A percentile compares a stretch with the other conserved stretches of the same genome.
These are phyloP conservation scores for Metarhizium guizhouense DNA, from an alignment of 2,329 filamentous ascomycete genomes.

Conservation along the genomic window DNA sequence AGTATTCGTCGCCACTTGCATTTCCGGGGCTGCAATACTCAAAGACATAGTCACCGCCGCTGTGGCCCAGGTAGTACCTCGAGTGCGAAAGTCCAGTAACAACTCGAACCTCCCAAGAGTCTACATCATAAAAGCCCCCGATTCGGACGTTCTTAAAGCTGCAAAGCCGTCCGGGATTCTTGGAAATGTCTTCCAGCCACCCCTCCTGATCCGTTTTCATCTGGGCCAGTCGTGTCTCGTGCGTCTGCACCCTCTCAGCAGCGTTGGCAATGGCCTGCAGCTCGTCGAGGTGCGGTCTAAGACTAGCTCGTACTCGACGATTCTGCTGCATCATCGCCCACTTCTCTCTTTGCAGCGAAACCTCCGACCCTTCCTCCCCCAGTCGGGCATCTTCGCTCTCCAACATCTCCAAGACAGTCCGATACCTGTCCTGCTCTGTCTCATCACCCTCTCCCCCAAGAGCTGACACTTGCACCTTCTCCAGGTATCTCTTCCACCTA, in stretches of 20 bases:
- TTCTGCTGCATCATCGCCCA: neutral
- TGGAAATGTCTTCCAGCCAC: neutral
- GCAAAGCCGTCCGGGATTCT: neutral
- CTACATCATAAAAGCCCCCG: neutral
- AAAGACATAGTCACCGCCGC: constrained; percentile 19
- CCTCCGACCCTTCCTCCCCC: neutral
- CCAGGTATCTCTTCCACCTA: neutral
- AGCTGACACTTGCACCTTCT: neutral
- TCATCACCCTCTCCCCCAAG: neutral
- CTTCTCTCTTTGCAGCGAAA: neutral
- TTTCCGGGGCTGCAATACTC: constrained; percentile 4
- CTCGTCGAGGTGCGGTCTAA: neutral
- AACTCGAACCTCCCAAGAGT: neutral
- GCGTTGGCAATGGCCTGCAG: neutral
- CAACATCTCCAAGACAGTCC: neutral
- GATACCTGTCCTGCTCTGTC: constrained; percentile 6
- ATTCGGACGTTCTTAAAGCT: neutral
- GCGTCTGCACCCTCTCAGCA: neutral
- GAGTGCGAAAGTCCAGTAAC: neutral
- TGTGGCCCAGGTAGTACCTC: constrained; percentile 16
- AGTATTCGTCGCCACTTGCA: neutral
- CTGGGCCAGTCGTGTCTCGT: neutral
- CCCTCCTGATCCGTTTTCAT: neutral
- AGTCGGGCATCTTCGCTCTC: neutral
- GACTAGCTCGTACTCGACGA: no score